Conservation (phyloP, 164 flowering plant species). For the Nymphaea thermarum region DNA sequence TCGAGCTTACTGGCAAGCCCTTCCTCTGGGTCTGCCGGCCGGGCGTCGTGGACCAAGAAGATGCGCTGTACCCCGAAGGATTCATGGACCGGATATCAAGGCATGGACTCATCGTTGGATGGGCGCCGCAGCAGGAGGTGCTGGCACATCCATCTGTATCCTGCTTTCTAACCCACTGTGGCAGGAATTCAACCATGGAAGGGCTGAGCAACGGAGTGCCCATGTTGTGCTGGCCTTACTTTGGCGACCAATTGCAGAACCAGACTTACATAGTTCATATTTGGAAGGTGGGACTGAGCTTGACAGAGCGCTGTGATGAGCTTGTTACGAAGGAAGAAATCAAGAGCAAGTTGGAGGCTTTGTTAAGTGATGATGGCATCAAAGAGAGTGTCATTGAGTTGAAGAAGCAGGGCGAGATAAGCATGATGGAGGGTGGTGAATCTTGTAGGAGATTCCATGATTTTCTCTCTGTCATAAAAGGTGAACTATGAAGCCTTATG, state of each 20-base stretch:
- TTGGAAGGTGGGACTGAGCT: neutral
- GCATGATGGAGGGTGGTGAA: slow-evolving; percentile 21
- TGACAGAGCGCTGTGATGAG: slow-evolving; percentile 4
- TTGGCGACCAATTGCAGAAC: slow-evolving; percentile 9
- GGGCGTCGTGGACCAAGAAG: neutral
- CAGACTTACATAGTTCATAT: neutral
- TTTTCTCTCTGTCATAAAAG: neutral
- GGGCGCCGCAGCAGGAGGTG: slow-evolving; percentile 10
- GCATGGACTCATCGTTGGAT: slow-evolving; percentile 2
- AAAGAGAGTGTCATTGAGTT: slow-evolving; percentile 12
- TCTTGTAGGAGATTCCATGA: slow-evolving; percentile 9
- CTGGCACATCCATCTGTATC: slow-evolving; percentile 6
- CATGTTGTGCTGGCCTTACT: slow-evolving; percentile 12
- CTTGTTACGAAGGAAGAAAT: slow-evolving; percentile 10
- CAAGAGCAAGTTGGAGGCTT: slow-evolving; percentile 4
- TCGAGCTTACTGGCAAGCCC: slow-evolving; percentile 4
- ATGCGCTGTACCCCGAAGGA: slow-evolving; percentile 1
- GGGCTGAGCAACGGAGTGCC: slow-evolving; percentile 14
- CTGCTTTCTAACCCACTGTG: slow-evolving; percentile 10
- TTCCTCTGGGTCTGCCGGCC: slow-evolving; percentile 8
- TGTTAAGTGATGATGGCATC: slow-evolving; percentile 6
- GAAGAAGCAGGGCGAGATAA: slow-evolving; percentile 1
- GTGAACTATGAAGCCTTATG: no score
- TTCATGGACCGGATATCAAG: slow-evolving; percentile 1
- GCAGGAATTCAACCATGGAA: slow-evolving; percentile 11